These are phyloP conservation scores for Exophiala mesophila DNA, from an alignment of 2,329 filamentous ascomycete species.

Conservation along the genomic window DNA sequence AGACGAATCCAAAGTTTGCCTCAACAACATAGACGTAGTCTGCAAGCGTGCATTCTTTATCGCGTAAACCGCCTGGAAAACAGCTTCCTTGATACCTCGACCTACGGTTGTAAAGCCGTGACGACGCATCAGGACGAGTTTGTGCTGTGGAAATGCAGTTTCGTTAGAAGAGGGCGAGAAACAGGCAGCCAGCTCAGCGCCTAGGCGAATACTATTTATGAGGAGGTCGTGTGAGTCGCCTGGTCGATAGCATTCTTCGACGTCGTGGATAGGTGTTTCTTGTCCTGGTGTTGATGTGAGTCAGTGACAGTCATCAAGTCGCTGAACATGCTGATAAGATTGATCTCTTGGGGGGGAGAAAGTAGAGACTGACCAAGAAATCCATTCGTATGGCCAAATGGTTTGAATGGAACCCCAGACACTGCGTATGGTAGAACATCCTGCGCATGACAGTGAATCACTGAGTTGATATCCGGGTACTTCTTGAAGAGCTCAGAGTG, in stretches of 20 bases:
- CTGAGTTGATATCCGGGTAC: conserved; percentile 37
- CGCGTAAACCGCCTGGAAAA: conserved; percentile 44
- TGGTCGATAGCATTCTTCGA: conserved; percentile 26
- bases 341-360: too few species aligned
- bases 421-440: conserved; percentile 42
- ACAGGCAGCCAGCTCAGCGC: conserved; percentile 32
- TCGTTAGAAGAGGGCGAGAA: conserved; percentile 25
- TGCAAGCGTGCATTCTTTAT: conserved; percentile 42
- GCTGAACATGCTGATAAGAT: too few species aligned
- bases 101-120: conserved; percentile 44
- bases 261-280: too few species aligned
- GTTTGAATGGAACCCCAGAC: conserved; percentile 36
- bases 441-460: conserved; percentile 45
- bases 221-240: conserved; percentile 36
- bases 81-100: conserved; percentile 36
- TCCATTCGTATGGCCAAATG: conserved; percentile 42
- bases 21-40: too few species aligned
- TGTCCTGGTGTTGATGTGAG: too few species aligned
- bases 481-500: conserved; percentile 45
- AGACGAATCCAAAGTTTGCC: too few species aligned
- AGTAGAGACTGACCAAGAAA: too few species aligned
- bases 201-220: conserved; percentile 34
- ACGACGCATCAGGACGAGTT: conserved; percentile 43
- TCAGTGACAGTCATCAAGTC: too few species aligned
- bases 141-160: conserved; percentile 28